Conservation (phyloP, 257 asterid species). For the Phtheirospermum japonicum region DNA sequence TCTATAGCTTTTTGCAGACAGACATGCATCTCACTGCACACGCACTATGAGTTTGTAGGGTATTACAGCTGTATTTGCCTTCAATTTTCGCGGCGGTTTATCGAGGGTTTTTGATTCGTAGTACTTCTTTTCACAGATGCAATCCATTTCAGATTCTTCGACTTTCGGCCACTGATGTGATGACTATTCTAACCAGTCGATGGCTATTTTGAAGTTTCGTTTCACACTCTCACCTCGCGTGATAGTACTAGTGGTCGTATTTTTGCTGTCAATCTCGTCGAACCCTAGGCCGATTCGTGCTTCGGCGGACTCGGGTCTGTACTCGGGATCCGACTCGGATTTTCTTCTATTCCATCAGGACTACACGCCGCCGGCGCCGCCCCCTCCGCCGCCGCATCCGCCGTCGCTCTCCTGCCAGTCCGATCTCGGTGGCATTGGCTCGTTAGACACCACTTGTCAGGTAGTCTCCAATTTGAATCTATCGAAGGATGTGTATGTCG, state of each 20-base stretch:
- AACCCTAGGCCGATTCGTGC: conserved; percentile 45
- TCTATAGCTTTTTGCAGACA: conserved; percentile 26
- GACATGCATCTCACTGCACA: conserved; percentile 18
- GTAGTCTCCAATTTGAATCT: conserved; percentile 70
- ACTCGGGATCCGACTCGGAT: conserved; percentile 52
- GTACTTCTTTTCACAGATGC: conserved; percentile 37
- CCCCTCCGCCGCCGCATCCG: conserved; percentile 98
- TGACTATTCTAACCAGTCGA: conserved; percentile 53
- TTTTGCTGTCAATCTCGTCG: conserved; percentile 30
- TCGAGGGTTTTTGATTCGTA: conserved; percentile 27
- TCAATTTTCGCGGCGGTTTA: conserved; percentile 26
- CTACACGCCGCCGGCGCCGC: conserved; percentile 98
- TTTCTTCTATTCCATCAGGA: conserved; percentile 66
- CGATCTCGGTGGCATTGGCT: conserved; percentile 91
- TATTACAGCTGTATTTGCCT: conserved; percentile 17
- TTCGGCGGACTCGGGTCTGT: conserved; percentile 33
- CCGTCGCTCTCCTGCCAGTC: conserved; percentile 81
- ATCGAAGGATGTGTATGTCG: conserved; percentile 67
- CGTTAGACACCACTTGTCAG: conserved; percentile 81
- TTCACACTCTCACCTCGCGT: conserved; percentile 22
- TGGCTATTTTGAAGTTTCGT: conserved; percentile 42
- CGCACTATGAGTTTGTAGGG: conserved; percentile 22
- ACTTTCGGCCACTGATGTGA: conserved; percentile 40
- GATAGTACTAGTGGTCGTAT: conserved; percentile 32
- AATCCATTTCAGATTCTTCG: conserved; percentile 35